phyloP scores from a whole-genome alignment of 352 stramenopile genomes.

The Phytopythium litorale region DNA sequence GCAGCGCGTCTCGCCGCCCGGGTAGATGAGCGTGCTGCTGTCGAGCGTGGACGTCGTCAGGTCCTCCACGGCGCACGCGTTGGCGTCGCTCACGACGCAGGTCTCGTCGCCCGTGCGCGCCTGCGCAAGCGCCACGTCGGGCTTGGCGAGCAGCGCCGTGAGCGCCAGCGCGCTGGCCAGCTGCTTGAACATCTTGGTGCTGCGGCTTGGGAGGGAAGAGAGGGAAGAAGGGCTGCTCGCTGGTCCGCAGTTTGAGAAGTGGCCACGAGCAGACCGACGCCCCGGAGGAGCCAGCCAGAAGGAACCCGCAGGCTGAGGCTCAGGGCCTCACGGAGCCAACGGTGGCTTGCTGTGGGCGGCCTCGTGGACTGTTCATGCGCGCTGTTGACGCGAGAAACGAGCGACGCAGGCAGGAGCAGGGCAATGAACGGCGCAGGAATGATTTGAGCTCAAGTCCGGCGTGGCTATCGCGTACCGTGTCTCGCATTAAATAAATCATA shows the following conservation, averaged over 20 bases:
- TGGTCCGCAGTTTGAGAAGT: neutral
- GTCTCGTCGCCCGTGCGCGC: slow-evolving; percentile 44
- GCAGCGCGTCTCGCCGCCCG: slow-evolving; percentile 44
- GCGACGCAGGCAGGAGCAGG: neutral
- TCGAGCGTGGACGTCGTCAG: slow-evolving; percentile 45
- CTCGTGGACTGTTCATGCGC: neutral
- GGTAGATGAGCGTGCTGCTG: slow-evolving; percentile 53
- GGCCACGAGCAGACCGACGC: neutral
- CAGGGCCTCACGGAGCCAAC: neutral
- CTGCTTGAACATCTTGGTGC: slow-evolving; percentile 3
- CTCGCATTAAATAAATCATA: neutral
- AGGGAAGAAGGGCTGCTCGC: neutral
- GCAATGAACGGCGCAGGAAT: neutral
- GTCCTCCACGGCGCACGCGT: slow-evolving; percentile 42
- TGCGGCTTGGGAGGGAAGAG: neutral
- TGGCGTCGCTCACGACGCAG: slow-evolving; percentile 48
- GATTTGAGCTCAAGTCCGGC: neutral
- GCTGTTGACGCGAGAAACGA: neutral
- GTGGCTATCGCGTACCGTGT: neutral
- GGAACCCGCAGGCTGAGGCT: neutral
- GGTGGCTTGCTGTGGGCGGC: neutral
- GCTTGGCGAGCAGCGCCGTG: neutral
- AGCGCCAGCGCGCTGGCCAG: slow-evolving; percentile 1
- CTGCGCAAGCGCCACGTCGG: slow-evolving; percentile 13
- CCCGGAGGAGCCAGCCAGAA: neutral